phyloP scores from a whole-genome alignment of 2,329 filamentous ascomycete species.

The Claviceps pazoutovae region DNA sequence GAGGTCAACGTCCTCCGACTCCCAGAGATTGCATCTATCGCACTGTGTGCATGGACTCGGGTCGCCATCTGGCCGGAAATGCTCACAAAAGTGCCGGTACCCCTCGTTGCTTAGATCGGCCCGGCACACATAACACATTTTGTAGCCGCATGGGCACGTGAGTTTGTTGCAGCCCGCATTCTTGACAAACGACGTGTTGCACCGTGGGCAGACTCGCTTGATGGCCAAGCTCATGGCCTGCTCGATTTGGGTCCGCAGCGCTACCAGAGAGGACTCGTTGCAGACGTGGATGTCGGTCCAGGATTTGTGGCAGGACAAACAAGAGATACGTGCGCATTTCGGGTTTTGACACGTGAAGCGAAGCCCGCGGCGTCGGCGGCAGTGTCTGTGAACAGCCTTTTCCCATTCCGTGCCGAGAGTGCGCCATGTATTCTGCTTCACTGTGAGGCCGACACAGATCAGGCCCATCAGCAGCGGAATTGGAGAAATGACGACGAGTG shows the following conservation, averaged over 20 bases:
- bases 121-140: constrained; percentile 96
- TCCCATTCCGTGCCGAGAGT: constrained; percentile 34
- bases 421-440: constrained; percentile 27
- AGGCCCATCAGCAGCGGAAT: constrained; percentile 34
- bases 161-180: constrained; percentile 92
- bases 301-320: constrained; percentile 64
- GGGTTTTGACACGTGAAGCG: constrained; percentile 66
- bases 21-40: constrained; percentile 65
- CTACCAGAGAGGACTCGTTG: constrained; percentile 68
- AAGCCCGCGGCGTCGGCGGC: constrained; percentile 56
- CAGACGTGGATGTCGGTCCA: constrained; percentile 88
- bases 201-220: constrained; percentile 87
- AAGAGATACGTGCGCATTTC: constrained; percentile 56
- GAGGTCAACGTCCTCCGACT: constrained; percentile 58
- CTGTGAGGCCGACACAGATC: constrained; percentile 28
- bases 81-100: constrained; percentile 90
- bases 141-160: constrained; percentile 87
- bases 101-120: constrained; percentile 61
- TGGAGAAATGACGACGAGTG: constrained; percentile 43
- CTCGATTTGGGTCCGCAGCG: constrained; percentile 79
- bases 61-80: constrained; percentile 75
- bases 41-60: constrained; percentile 61
- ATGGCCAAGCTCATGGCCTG: constrained; percentile 86
- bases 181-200: constrained; percentile 87
- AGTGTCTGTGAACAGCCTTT: constrained; percentile 50